Conservation (phyloP, 2,329 filamentous ascomycete species). For the Cadophora gregata region DNA sequence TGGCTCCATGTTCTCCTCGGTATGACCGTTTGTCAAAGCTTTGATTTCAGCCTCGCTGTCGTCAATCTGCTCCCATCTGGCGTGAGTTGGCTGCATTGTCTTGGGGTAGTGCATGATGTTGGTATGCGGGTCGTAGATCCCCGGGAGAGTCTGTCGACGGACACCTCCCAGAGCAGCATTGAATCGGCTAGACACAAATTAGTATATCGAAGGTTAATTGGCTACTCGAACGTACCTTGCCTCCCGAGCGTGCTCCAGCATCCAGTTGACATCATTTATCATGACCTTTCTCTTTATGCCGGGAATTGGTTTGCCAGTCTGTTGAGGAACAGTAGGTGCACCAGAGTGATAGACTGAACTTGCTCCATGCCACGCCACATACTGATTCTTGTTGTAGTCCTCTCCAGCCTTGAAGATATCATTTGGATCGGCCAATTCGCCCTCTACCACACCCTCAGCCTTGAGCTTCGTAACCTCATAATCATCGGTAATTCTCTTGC, state of each 20-base stretch:
- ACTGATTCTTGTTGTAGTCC: conserved; percentile 98
- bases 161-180: conserved; percentile 75
- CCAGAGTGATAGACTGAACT: conserved; percentile 93
- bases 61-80: conserved; percentile 76
- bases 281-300: conserved; percentile 85
- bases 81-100: conserved; percentile 88
- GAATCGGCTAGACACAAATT: conserved; percentile 67
- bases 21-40: conserved; percentile 30
- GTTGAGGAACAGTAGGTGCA: conserved; percentile 75
- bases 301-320: conserved; percentile 74
- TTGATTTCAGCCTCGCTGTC: conserved; percentile 40
- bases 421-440: conserved; percentile 88
- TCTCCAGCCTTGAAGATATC: conserved; percentile 81
- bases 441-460: conserved; percentile 81
- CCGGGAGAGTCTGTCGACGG: conserved; percentile 69
- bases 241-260: conserved; percentile 90
- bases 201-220: not conserved
- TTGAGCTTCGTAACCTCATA: conserved; percentile 81
- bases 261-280: conserved; percentile 95
- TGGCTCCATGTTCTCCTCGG: conserved; percentile 32
- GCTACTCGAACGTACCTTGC: conserved; percentile 69
- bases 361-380: conserved; percentile 97
- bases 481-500: conserved; percentile 84
- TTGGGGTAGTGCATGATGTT: conserved; percentile 88
- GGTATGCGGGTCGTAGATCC: conserved; percentile 93